phyloP scores from a whole-genome alignment of 441 rosid species.

The Croton laevigatus region DNA sequence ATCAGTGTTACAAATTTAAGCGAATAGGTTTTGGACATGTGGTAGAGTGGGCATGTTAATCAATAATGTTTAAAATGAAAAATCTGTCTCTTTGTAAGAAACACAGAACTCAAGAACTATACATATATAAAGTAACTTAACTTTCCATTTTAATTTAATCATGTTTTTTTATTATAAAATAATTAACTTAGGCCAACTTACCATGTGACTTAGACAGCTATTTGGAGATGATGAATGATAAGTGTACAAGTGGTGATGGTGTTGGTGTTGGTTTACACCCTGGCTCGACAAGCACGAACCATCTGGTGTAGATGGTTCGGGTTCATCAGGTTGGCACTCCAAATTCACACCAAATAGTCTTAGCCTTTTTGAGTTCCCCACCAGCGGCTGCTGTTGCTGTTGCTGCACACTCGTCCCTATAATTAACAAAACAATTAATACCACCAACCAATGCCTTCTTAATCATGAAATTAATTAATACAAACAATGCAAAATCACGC shows the following conservation, averaged over 20 bases:
- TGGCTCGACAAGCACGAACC: slow-evolving; percentile 43
- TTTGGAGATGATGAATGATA: slow-evolving; percentile 29
- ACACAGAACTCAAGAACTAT: slow-evolving; percentile 23
- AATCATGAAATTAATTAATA: neutral
- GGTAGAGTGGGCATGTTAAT: slow-evolving; percentile 30
- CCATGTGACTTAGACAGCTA: slow-evolving; percentile 39
- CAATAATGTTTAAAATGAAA: no score
- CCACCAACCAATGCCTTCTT: no score
- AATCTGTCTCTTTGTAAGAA: slow-evolving; percentile 38
- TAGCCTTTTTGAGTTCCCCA: slow-evolving; percentile 61
- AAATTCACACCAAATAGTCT: slow-evolving; percentile 90
- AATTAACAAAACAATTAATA: neutral
- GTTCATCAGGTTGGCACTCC: slow-evolving; percentile 67
- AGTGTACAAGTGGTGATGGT: slow-evolving; percentile 23
- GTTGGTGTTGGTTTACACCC: slow-evolving; percentile 28
- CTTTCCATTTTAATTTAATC: neutral
- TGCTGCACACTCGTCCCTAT: slow-evolving; percentile 29
- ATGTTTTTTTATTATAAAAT: no score
- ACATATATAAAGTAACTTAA: neutral
- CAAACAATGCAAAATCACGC: neutral
- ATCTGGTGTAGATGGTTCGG: slow-evolving; percentile 62
- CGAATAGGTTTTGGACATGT: slow-evolving; percentile 30
- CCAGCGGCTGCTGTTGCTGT: slow-evolving; percentile 30
- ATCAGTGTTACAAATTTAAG: no score
- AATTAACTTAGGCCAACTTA: no score